These are phyloP conservation scores for Scutellospora calospora DNA, from an alignment of 371 early-diverging fungal genomes.

Conservation along the genomic window DNA sequence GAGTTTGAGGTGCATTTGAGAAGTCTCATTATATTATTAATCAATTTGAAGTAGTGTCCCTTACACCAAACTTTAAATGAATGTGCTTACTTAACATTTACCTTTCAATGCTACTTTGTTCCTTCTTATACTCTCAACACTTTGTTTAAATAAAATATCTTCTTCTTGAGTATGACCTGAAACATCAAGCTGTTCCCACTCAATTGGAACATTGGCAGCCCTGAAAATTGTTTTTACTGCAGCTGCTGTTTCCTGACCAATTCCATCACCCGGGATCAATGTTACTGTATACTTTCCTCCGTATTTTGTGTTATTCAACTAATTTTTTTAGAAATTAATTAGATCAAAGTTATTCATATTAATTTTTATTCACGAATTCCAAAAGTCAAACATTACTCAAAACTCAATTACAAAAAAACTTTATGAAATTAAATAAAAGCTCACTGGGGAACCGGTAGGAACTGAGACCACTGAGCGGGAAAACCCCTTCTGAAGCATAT, in stretches of 20 bases:
- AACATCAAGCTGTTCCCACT: conserved; percentile 95
- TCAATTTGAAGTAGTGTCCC: too few species aligned
- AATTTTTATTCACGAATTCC: not conserved
- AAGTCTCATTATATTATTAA: too few species aligned
- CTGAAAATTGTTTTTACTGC: conserved; percentile 94
- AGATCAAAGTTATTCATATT: not conserved
- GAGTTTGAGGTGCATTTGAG: too few species aligned
- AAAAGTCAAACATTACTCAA: not conserved
- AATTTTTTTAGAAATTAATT: not conserved
- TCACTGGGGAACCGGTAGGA: too few species aligned
- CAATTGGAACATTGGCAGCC: conserved; percentile 91
- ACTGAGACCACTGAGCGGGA: too few species aligned
- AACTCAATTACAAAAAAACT: not conserved
- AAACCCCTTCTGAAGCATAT: too few species aligned
- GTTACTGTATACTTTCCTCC: conserved; percentile 95
- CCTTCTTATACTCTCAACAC: conserved; percentile 88
- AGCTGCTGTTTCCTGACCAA: conserved; percentile 90
- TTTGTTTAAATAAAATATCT: conserved; percentile 81
- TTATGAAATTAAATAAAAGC: too few species aligned
- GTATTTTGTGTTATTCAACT: conserved; percentile 58
- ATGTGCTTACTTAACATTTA: too few species aligned
- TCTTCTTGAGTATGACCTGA: conserved; percentile 84
- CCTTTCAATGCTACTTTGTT: conserved; percentile 98
- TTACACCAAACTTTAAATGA: too few species aligned
- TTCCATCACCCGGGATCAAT: conserved; percentile 97